Evolutionary conservation across 306 rosid genomes (phyloP).

Genomic region (Rosa multiflora): DNA sequence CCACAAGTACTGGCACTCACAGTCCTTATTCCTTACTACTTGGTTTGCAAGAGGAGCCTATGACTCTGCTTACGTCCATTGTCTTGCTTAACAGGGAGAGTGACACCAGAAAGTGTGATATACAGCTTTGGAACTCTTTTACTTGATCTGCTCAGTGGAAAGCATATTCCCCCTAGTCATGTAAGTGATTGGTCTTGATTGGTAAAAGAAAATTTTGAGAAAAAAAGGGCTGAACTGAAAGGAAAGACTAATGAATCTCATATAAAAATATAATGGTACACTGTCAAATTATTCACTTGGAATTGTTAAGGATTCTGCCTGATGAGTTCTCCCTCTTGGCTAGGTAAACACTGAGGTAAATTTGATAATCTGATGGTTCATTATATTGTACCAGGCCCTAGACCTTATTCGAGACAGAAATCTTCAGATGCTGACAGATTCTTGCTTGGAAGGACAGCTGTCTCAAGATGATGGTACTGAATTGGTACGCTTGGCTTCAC

Average conservation of each 20-base stretch:
- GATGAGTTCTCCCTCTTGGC: conserved; percentile 11
- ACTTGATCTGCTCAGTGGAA: conserved; percentile 85
- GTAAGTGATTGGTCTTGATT: conserved; percentile 43
- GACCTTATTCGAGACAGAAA: conserved; percentile 77
- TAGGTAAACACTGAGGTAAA: not conserved
- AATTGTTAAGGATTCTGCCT: conserved; percentile 5
- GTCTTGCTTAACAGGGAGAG: conserved; percentile 54
- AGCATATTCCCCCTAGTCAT: conserved; percentile 83
- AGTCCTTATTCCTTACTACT: conserved; percentile 5
- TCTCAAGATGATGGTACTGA: conserved; percentile 75
- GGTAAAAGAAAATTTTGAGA: not conserved
- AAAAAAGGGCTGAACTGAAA: not conserved
- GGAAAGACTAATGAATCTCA: not conserved
- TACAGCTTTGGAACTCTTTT: conserved; percentile 85
- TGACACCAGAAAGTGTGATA: conserved; percentile 78
- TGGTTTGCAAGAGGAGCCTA: not conserved
- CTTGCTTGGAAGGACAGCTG: conserved; percentile 80
- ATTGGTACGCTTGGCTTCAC: conserved; percentile 66
- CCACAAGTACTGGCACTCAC: not conserved
- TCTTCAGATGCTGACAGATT: conserved; percentile 82
- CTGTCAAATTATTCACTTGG: not conserved
- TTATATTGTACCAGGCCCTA: conserved; percentile 56
- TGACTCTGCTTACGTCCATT: conserved; percentile 8
- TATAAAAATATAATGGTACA: not conserved
- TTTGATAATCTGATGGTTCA: conserved; percentile 24